These are phyloP conservation scores for Nannochloris sp. DNA, from an alignment of 139 green algal species.

Conservation along the genomic window DNA sequence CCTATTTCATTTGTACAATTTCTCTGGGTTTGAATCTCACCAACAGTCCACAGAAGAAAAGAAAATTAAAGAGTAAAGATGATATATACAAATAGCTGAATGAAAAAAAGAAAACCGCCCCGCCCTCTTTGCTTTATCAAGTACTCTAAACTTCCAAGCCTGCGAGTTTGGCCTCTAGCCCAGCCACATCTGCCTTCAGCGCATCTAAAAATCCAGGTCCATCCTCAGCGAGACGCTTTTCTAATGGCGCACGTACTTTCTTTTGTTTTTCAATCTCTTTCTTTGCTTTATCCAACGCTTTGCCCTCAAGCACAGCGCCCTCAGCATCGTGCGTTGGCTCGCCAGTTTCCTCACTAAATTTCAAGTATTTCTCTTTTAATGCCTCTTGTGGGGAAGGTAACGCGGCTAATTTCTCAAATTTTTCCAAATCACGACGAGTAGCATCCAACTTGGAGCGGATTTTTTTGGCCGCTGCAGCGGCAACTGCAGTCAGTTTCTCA, in stretches of 20 bases:
- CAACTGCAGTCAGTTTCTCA: slow-evolving; percentile 39
- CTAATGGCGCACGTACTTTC: slow-evolving; percentile 17
- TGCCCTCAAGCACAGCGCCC: slow-evolving; percentile 64
- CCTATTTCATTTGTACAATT: too few species aligned
- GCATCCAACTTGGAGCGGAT: slow-evolving; percentile 4
- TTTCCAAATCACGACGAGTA: slow-evolving; percentile 47
- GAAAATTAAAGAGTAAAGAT: not conserved
- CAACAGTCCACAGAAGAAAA: too few species aligned
- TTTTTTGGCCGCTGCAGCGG: slow-evolving; percentile 57
- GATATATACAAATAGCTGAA: slow-evolving; percentile 6
- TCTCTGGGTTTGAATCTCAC: too few species aligned
- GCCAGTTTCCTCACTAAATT: slow-evolving; percentile 54
- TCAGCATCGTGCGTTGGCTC: slow-evolving; percentile 76
- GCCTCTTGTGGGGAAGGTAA: slow-evolving; percentile 30
- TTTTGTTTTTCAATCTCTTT: slow-evolving; percentile 71
- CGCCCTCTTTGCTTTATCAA: not conserved
- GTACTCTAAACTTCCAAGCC: not conserved
- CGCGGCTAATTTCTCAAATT: slow-evolving; percentile 52
- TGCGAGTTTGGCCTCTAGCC: not conserved
- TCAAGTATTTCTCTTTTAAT: slow-evolving; percentile 61
- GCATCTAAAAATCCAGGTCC: slow-evolving; percentile 1
- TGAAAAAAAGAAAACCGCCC: not conserved
- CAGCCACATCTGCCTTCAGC: slow-evolving; percentile 8
- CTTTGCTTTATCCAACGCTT: slow-evolving; percentile 63
- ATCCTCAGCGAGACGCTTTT: slow-evolving; percentile 25